These are phyloP conservation scores for Ophiorrhiza pumila DNA, from an alignment of 257 asterid species.

Conservation along the genomic window DNA sequence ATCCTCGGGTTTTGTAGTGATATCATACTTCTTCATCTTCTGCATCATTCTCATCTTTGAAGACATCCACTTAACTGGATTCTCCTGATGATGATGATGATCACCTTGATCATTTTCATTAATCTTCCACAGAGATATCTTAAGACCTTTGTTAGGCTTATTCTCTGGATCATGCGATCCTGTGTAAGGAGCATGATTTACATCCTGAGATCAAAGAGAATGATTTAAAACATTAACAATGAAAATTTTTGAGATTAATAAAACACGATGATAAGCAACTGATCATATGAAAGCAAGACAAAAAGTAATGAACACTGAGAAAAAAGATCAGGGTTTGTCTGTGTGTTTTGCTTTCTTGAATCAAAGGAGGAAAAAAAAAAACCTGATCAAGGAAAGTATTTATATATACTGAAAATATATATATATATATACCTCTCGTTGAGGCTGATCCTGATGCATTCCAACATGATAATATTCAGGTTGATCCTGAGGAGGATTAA, in stretches of 20 bases:
- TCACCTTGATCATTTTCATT: slow-evolving; percentile 13
- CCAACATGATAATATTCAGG: slow-evolving; percentile 25
- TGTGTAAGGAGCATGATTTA: slow-evolving; percentile 19
- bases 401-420: not conserved
- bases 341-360: not conserved
- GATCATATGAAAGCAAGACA: not conserved
- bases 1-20: slow-evolving; percentile 25
- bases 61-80: slow-evolving; percentile 53
- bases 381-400: not conserved
- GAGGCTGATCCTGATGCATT: slow-evolving; percentile 31
- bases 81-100: slow-evolving; percentile 13
- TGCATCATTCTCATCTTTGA: slow-evolving; percentile 68
- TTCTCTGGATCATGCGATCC: slow-evolving; percentile 42
- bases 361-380: not conserved
- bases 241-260: not conserved
- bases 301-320: not conserved
- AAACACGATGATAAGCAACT: not conserved
- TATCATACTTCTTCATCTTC: slow-evolving; percentile 34
- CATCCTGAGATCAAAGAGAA: slow-evolving; percentile 15
- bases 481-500: slow-evolving; percentile 44
- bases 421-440: slow-evolving; percentile 35
- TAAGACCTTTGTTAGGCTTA: slow-evolving; percentile 35
- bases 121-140: slow-evolving; percentile 46
- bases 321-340: not conserved
- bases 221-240: not conserved